Percentiles rank a stretch among this genome's conserved stretches.
These are phyloP conservation scores for Metschnikowia lachancei DNA, from an alignment of 805 yeast genomes.

Conservation along the genomic window DNA sequence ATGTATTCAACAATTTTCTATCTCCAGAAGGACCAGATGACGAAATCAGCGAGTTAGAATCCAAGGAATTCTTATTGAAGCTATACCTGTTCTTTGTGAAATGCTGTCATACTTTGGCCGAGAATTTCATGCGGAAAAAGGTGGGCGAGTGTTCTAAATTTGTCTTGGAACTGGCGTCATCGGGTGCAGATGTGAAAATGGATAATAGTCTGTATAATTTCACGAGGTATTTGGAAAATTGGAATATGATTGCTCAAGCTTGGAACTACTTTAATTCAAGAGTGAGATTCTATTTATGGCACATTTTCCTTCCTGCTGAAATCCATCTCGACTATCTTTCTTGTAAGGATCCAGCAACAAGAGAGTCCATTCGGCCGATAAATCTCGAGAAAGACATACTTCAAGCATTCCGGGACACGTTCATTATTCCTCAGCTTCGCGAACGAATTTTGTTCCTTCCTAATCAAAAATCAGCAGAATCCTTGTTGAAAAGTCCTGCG, in stretches of 20 bases:
- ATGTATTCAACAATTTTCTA: neutral
- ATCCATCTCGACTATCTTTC: conserved; percentile 7
- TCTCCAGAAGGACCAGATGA: conserved; percentile 1
- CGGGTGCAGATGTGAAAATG: neutral
- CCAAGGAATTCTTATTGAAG: conserved; percentile 7
- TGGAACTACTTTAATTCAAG: conserved; percentile 16
- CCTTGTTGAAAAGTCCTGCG: neutral
- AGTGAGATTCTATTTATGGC: conserved; percentile 12
- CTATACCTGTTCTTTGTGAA: conserved; percentile 8
- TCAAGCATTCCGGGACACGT: conserved; percentile 1
- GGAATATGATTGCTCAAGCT: conserved; percentile 8
- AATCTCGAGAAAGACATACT: conserved; percentile 11
- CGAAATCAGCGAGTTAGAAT: conserved; percentile 1
- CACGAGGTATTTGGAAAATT: conserved; percentile 5
- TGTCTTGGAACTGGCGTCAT: neutral
- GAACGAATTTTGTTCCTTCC: neutral
- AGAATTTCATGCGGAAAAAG: neutral
- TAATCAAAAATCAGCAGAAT: neutral
- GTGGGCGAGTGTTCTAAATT: neutral
- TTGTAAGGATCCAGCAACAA: neutral
- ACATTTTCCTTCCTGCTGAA: conserved; percentile 13
- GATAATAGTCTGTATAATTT: neutral
- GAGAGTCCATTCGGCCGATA: neutral
- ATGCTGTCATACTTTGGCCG: conserved; percentile 10
- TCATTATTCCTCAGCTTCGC: conserved; percentile 1